Evolutionary conservation across 352 stramenopile genomes (phyloP).

Genomic region (Phytophthora citrophthora): DNA sequence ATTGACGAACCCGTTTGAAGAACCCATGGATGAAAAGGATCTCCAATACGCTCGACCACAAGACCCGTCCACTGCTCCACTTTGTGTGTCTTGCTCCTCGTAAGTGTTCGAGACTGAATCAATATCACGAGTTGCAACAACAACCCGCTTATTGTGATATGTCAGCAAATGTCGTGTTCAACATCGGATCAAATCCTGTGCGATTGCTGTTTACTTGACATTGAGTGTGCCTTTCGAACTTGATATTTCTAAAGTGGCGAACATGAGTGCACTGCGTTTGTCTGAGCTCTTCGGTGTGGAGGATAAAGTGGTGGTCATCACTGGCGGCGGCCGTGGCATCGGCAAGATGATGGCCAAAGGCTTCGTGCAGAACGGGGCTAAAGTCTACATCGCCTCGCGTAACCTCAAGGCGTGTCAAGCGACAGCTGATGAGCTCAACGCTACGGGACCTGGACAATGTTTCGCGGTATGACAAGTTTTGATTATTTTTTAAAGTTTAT

Average conservation of each 20-base stretch:
- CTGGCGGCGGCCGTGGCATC: conserved; percentile 92
- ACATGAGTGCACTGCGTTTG: conserved; percentile 20
- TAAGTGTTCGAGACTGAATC: conserved; percentile 25
- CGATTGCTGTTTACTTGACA: conserved; percentile 5
- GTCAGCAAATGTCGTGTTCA: too few species aligned
- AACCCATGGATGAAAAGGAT: conserved; percentile 43
- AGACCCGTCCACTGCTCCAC: conserved; percentile 45
- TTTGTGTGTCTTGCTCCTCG: conserved; percentile 89
- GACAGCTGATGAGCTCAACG: conserved; percentile 75
- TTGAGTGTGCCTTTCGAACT: not conserved
- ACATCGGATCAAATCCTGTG: not conserved
- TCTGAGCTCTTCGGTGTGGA: conserved; percentile 41
- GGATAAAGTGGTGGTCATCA: conserved; percentile 90
- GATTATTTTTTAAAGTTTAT: conserved; percentile 21
- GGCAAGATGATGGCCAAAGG: conserved; percentile 96
- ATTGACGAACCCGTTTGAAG: conserved; percentile 74
- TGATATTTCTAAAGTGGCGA: not conserved
- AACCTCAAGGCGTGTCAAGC: conserved; percentile 80
- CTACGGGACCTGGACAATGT: conserved; percentile 64
- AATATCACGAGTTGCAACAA: too few species aligned
- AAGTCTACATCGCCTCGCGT: conserved; percentile 93
- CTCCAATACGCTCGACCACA: conserved; percentile 59
- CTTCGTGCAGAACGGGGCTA: conserved; percentile 92
- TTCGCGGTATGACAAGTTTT: conserved; percentile 43
- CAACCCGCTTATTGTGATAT: too few species aligned